phyloP scores from a whole-genome alignment of 768 basidiomycete species.

The Rhodosporidiobolus odoratus region DNA sequence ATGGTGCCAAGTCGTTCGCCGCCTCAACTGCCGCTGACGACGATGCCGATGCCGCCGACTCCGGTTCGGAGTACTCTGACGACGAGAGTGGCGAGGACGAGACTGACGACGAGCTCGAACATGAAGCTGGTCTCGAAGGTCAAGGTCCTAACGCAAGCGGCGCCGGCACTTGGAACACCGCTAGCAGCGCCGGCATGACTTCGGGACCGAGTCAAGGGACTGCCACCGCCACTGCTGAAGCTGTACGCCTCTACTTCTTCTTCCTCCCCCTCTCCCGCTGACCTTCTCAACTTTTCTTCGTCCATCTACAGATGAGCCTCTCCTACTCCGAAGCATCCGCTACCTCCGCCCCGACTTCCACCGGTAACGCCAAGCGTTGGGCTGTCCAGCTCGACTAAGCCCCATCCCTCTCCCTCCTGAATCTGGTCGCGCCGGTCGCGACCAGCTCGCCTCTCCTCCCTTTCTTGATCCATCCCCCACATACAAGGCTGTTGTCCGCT shows the following conservation, averaged over 20 bases:
- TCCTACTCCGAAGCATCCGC: conserved; percentile 17
- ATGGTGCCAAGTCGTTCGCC: not conserved
- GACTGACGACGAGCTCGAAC: not conserved
- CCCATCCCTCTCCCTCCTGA: too few relatives aligned
- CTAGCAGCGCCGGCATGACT: conserved; percentile 14
- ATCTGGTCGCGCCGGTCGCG: too few relatives aligned
- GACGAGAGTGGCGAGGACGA: not conserved
- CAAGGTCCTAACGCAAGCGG: conserved; percentile 19
- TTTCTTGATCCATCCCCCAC: too few relatives aligned
- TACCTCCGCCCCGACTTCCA: conserved; percentile 20
- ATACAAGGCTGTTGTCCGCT: too few relatives aligned
- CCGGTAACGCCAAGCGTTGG: conserved; percentile 22
- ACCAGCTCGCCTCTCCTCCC: too few relatives aligned
- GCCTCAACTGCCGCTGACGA: not conserved
- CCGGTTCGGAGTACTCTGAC: not conserved
- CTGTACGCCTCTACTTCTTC: conserved; percentile 11
- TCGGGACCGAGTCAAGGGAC: not conserved
- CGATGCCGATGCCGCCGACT: not conserved
- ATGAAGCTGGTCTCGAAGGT: not conserved
- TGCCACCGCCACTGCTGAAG: conserved; percentile 17
- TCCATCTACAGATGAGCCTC: conserved; percentile 10
- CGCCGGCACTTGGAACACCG: conserved; percentile 4
- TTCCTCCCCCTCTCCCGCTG: not conserved
- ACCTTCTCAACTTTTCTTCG: not conserved
- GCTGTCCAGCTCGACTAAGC: conserved; percentile 19